Evolutionary conservation across 441 rosid genomes (phyloP), one percentile per base, ranked within the genome.

Genomic region (Pelargonium cotyledonis): DNA sequence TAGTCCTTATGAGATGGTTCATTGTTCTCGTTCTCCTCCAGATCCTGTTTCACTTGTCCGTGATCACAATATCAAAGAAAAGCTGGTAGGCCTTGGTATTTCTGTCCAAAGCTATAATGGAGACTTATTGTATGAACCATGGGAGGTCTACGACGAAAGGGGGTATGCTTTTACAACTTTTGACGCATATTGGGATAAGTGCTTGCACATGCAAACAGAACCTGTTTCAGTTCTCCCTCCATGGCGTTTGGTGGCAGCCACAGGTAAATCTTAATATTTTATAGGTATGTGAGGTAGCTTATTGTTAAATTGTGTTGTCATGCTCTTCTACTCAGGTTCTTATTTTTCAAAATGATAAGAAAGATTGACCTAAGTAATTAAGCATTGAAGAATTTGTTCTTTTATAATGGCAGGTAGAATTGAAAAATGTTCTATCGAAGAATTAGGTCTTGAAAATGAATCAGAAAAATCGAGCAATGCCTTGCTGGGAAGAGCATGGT

Each of bases 191-290:
- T 94, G 97, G 99, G 97, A 86, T 41, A 87, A 78, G 83, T 94
- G 99, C 77, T 96, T 94, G 72, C 86, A 89, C 83, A 94, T 91
- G 97, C 88, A 96, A 68, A 88, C 75, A 77, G 99, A 94, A 80
- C 99, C 99, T 18, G 97, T 96, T 77, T 97, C 99, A 67, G 90
- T 94, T 72, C 99, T 94, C 46, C 99, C 99, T 18, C 97, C 97
- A 19, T 91, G 85, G 89, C 88, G 92, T 83, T 87, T 94, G 65
- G 78, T 88, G 77, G 82, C 95, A 83, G 99, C 70, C 70, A 38
- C 49, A 71, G 65, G 43, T 19, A 53, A 11, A 21, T 31, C 16
- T 8, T 8, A 57, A 47, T 47, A 47, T 47, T 47, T n/a, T 47
- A 47, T 47, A 12, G 14, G 55, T n/a, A 49, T 14, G 16, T 14